These are phyloP conservation scores for Globisporangium nodosum DNA, from an alignment of 352 stramenopile species.

Conservation along the genomic window DNA sequence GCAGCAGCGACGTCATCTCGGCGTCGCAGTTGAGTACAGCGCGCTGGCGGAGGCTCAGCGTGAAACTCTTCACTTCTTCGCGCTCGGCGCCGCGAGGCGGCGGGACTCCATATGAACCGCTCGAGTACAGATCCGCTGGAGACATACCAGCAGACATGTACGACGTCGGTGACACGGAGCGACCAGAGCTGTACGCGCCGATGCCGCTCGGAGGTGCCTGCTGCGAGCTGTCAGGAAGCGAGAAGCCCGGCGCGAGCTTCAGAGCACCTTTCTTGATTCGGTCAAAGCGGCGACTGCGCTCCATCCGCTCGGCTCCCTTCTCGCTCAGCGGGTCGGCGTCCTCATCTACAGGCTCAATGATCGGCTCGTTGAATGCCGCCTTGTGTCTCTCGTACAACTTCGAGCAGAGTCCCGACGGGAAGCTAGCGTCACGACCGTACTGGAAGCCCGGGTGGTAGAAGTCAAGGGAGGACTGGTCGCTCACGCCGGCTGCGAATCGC, in stretches of 20 bases:
- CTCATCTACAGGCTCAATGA: constrained; percentile 57
- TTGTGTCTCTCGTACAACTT: constrained; percentile 65
- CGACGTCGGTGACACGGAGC: constrained; percentile 11
- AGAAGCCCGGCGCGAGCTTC: constrained; percentile 65
- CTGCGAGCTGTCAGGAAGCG: constrained; percentile 11
- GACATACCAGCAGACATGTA: constrained; percentile 17
- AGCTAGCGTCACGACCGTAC: constrained; percentile 45
- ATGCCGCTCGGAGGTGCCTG: neutral
- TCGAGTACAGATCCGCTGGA: constrained; percentile 20
- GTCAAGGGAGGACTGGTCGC: constrained; percentile 2
- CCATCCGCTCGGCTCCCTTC: constrained; percentile 60
- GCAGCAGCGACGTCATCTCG: constrained; percentile 93
- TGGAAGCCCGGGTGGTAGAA: constrained; percentile 15
- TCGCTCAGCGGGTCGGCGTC: constrained; percentile 76
- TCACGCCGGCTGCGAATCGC: neutral
- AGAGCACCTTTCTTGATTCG: constrained; percentile 44
- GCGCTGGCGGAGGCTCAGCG: constrained; percentile 87
- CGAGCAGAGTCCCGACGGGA: constrained; percentile 46
- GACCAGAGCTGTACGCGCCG: constrained; percentile 4
- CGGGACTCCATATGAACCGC: constrained; percentile 24
- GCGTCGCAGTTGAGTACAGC: constrained; percentile 90
- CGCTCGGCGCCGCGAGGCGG: constrained; percentile 30
- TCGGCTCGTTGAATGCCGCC: constrained; percentile 65
- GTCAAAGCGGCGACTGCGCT: constrained; percentile 57
- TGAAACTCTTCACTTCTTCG: constrained; percentile 71